These are phyloP conservation scores for Patellifolia procumbens DNA, from an alignment of 179 eudicot genomes.

Conservation along the genomic window DNA sequence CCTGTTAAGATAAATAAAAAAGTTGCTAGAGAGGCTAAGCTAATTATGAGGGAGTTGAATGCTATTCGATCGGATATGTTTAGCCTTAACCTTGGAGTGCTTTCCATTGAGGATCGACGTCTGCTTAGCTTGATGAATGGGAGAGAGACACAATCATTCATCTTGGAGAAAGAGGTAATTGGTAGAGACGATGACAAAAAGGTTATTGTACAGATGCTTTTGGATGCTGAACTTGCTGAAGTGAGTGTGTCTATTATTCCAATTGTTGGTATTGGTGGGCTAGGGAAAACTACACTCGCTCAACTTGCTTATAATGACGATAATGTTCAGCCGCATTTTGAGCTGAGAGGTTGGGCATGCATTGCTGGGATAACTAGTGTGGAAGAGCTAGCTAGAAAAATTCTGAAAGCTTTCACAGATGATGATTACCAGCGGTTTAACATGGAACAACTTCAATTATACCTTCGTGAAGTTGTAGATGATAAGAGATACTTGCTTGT, in stretches of 20 bases:
- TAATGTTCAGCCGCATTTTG: slow-evolving; percentile 8
- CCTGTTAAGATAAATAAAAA: not conserved
- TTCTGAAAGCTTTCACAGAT: not conserved
- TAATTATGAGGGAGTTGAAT: not conserved
- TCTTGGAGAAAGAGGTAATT: slow-evolving; percentile 19
- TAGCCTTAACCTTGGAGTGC: slow-evolving; percentile 10
- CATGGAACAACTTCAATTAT: slow-evolving; percentile 5
- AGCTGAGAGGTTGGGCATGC: slow-evolving; percentile 11
- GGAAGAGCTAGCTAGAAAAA: slow-evolving; percentile 10
- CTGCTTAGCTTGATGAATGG: not conserved
- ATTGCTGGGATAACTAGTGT: not conserved
- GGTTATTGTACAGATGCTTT: slow-evolving; percentile 8
- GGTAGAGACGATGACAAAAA: slow-evolving; percentile 15
- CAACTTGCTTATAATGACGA: slow-evolving; percentile 1
- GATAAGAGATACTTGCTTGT: slow-evolving; percentile 9
- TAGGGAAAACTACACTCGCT: slow-evolving; percentile 13
- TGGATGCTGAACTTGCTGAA: not conserved
- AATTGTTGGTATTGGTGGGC: slow-evolving; percentile 12
- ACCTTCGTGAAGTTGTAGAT: not conserved
- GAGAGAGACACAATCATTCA: not conserved
- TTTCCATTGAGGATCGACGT: not conserved
- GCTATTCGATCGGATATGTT: slow-evolving; percentile 7
- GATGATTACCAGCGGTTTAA: not conserved
- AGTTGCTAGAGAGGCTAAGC: not conserved
- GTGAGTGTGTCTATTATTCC: slow-evolving; percentile 9